Conservation (phyloP, 148 eudicot species). For the Linanthus parryae region DNA sequence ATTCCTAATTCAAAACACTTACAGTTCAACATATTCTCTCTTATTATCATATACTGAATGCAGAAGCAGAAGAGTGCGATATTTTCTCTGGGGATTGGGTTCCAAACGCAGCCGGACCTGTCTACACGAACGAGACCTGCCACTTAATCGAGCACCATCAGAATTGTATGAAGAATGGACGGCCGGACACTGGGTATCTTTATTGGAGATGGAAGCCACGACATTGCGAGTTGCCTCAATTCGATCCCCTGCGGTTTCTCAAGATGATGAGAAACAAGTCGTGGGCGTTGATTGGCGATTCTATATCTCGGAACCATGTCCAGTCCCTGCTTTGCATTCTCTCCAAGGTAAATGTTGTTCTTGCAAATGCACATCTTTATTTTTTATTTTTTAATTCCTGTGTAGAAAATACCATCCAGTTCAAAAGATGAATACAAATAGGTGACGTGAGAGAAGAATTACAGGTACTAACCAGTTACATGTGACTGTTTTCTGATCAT, state of each 20-base stretch:
- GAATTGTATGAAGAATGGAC: slow-evolving; percentile 76
- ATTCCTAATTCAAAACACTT: not conserved
- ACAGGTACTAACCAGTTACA: too few species aligned
- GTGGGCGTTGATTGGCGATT: slow-evolving; percentile 48
- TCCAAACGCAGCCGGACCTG: slow-evolving; percentile 51
- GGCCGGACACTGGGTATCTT: slow-evolving; percentile 70
- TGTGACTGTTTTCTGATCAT: too few species aligned
- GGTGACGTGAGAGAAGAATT: too few species aligned
- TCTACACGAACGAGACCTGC: slow-evolving; percentile 69
- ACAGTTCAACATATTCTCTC: not conserved
- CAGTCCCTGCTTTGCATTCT: slow-evolving; percentile 40
- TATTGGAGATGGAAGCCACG: slow-evolving; percentile 78
- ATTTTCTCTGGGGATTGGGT: slow-evolving; percentile 72
- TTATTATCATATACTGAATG: not conserved
- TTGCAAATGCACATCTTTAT: too few species aligned
- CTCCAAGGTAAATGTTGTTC: slow-evolving; percentile 32
- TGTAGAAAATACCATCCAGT: too few species aligned
- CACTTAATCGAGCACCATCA: slow-evolving; percentile 57
- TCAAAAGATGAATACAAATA: too few species aligned
- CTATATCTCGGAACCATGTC: slow-evolving; percentile 42
- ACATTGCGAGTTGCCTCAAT: slow-evolving; percentile 58
- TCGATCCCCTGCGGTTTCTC: slow-evolving; percentile 52
- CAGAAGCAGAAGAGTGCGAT: slow-evolving; percentile 51
- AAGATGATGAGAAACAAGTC: slow-evolving; percentile 67
- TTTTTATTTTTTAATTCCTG: too few species aligned